phyloP scores from a whole-genome alignment of 139 green algal genomes.

The Chlorella sp. region DNA sequence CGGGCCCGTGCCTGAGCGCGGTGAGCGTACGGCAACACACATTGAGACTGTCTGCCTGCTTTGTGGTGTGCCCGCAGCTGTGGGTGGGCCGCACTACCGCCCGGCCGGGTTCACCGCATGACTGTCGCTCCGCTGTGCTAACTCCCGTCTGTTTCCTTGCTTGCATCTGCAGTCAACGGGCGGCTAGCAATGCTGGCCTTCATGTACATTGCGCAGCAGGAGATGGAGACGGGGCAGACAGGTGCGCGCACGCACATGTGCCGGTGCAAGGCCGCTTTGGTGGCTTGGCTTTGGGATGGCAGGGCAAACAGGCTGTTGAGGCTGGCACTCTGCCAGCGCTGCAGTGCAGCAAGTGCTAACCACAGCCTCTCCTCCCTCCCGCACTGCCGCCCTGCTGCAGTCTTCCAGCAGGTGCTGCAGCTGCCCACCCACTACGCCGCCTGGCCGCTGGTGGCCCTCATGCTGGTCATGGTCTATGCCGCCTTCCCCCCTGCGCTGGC shows the following conservation, averaged over 20 bases:
- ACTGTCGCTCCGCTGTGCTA: no score
- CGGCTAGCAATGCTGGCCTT: conserved; percentile 63
- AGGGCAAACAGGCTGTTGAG: no score
- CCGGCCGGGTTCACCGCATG: no score
- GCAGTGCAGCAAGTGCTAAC: not conserved
- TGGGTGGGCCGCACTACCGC: no score
- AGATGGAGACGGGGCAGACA: conserved; percentile 63
- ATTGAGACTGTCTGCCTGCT: not conserved
- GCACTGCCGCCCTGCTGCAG: not conserved
- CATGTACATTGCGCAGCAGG: conserved; percentile 60
- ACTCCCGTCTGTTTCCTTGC: no score
- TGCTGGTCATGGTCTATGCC: conserved; percentile 60
- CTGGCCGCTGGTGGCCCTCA: conserved; percentile 9
- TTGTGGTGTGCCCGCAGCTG: no score
- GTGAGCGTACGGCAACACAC: conserved; percentile 68
- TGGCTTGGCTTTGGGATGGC: not conserved
- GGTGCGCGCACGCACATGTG: not conserved
- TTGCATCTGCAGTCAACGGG: not conserved
- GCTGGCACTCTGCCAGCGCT: not conserved
- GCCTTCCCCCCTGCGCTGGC: conserved; percentile 78
- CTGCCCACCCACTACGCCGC: conserved; percentile 14
- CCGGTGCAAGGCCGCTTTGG: not conserved
- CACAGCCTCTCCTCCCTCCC: not conserved
- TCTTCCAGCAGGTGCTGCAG: conserved; percentile 54
- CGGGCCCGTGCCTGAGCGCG: conserved; percentile 78